These are phyloP conservation scores for Inosperma sp. DNA, from an alignment of 768 basidiomycete species.

Conservation along the genomic window DNA sequence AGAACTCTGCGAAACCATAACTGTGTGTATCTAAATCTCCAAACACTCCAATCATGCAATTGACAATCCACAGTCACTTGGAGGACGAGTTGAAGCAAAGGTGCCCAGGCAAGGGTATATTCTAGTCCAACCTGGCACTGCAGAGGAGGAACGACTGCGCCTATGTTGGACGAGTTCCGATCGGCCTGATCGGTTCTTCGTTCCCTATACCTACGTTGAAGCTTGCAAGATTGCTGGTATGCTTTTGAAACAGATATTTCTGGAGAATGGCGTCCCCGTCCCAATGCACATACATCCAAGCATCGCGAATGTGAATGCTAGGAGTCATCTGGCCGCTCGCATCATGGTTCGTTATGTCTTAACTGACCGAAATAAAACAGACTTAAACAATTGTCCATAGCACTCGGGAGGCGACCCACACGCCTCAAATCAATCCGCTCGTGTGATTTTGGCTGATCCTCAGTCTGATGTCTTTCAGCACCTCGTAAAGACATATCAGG, in stretches of 20 bases:
- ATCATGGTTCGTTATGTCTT: slow-evolving; percentile 51
- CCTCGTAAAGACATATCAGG: slow-evolving; percentile 68
- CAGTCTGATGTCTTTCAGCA: slow-evolving; percentile 72
- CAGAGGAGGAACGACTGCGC: slow-evolving; percentile 71
- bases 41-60: not conserved
- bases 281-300: slow-evolving; percentile 78
- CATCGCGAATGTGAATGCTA: slow-evolving; percentile 73
- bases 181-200: slow-evolving; percentile 71
- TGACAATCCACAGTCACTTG: slow-evolving; percentile 48
- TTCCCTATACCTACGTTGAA: slow-evolving; percentile 77
- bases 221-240: slow-evolving; percentile 79
- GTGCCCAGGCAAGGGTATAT: slow-evolving; percentile 75
- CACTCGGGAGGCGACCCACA: slow-evolving; percentile 79
- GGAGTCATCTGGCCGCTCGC: slow-evolving; percentile 59
- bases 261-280: slow-evolving; percentile 59
- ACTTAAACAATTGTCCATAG: slow-evolving; percentile 31
- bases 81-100: slow-evolving; percentile 73
- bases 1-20: slow-evolving; percentile 69
- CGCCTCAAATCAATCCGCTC: slow-evolving; percentile 64
- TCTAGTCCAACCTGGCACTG: slow-evolving; percentile 60
- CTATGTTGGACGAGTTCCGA: slow-evolving; percentile 67
- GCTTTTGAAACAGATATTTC: slow-evolving; percentile 71
- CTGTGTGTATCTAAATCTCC: slow-evolving; percentile 37
- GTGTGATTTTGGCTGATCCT: slow-evolving; percentile 76
- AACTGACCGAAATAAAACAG: slow-evolving; percentile 1